These are phyloP conservation scores for Leccinum subspadiceum DNA, from an alignment of 1,284 basidiomycete genomes.

Conservation along the genomic window DNA sequence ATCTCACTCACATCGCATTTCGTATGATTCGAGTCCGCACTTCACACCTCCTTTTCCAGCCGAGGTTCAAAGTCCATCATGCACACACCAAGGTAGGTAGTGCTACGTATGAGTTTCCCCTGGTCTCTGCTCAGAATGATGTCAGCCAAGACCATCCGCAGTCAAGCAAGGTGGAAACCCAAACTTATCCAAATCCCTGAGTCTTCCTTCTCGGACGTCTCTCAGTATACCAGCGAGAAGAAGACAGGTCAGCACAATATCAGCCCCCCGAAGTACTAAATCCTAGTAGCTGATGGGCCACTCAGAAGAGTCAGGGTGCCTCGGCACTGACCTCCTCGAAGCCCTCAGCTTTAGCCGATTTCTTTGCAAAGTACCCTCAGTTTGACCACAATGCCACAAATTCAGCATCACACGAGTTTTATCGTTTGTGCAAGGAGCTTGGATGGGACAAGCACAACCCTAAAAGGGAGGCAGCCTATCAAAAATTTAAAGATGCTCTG, in stretches of 20 bases:
- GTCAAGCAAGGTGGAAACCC: background rate
- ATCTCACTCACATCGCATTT: background rate
- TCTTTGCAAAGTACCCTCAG: no score
- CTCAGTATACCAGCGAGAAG: background rate
- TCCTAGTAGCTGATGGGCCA: background rate
- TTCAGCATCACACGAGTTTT: no score
- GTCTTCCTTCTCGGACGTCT: background rate
- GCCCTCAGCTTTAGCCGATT: no score
- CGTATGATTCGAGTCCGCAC: background rate
- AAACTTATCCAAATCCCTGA: background rate
- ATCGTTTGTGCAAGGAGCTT: no score
- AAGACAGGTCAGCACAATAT: background rate
- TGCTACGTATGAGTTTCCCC: background rate
- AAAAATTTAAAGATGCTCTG: slow-evolving; percentile 11
- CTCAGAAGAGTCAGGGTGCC: no score
- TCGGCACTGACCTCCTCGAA: no score
- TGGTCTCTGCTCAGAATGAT: background rate
- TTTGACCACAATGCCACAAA: no score
- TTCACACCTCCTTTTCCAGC: background rate
- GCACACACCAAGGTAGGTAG: background rate
- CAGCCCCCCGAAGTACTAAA: no score
- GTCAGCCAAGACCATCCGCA: slow-evolving; percentile 1
- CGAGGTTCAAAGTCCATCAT: background rate
- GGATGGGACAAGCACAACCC: no score
- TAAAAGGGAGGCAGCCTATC: background rate